Conservation (phyloP, 805 yeast genomes). For the Ogataea sp. region DNA sequence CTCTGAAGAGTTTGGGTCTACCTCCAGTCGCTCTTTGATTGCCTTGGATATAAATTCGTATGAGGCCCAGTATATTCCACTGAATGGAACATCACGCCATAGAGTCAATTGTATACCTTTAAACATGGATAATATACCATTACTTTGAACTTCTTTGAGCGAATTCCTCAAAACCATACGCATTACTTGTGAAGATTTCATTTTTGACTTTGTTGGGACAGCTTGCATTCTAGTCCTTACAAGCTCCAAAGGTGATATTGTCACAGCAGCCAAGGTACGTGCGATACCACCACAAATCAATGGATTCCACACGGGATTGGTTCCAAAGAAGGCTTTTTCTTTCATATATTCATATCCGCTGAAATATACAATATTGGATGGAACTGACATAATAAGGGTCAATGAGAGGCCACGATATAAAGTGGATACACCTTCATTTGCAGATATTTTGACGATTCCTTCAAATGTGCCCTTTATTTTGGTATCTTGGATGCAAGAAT, state of each 20-base stretch:
- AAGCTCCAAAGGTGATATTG: conserved; percentile 81
- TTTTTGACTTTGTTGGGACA: conserved; percentile 44
- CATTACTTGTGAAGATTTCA: conserved; percentile 34
- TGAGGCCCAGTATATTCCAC: conserved; percentile 89
- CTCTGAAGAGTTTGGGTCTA: conserved; percentile 3
- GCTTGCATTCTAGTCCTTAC: conserved; percentile 85
- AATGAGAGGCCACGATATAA: conserved; percentile 86
- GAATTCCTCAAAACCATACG: conserved; percentile 31
- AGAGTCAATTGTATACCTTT: conserved; percentile 81
- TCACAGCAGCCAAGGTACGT: conserved; percentile 73
- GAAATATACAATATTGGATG: conserved; percentile 88
- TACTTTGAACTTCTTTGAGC: conserved; percentile 33
- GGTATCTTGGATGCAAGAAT: conserved; percentile 33
- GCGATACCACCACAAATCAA: conserved; percentile 81
- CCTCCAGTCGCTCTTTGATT: conserved; percentile 18
- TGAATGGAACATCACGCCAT: conserved; percentile 97
- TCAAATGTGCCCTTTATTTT: conserved; percentile 62
- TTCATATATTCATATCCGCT: conserved; percentile 86
- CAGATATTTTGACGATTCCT: conserved; percentile 58
- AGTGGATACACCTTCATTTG: conserved; percentile 66
- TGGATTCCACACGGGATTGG: conserved; percentile 47
- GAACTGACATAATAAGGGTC: conserved; percentile 82
- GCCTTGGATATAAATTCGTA: conserved; percentile 47
- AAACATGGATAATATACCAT: conserved; percentile 64
- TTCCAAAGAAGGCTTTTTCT: conserved; percentile 55